These are phyloP conservation scores for Microbotryum lychnidis-dioicae DNA, from an alignment of 1,284 basidiomycete species.

Conservation along the genomic window DNA sequence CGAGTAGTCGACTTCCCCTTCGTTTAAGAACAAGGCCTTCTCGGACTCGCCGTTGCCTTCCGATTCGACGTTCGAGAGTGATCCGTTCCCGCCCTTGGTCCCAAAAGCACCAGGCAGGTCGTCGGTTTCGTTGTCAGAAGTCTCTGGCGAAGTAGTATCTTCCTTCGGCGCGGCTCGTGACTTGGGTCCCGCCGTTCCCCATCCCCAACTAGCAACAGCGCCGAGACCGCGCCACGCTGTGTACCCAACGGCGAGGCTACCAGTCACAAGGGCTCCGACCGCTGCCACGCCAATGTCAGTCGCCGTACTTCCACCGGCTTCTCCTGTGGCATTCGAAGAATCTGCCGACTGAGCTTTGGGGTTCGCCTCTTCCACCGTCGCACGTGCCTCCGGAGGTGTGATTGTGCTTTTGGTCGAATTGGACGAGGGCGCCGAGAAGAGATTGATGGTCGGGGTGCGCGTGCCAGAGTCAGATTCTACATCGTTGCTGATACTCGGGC, in stretches of 20 bases:
- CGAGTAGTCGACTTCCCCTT: too few species aligned
- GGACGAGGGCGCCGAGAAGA: too few species aligned
- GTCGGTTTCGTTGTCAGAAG: too few species aligned
- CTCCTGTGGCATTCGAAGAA: not conserved
- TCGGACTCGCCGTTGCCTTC: not conserved
- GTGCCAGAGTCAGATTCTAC: too few species aligned
- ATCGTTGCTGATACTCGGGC: too few species aligned
- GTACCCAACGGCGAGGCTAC: constrained; percentile 18
- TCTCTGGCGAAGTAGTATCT: too few species aligned
- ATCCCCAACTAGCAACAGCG: not conserved
- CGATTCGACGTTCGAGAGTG: not conserved
- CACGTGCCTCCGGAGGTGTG: not conserved
- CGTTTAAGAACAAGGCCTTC: not conserved
- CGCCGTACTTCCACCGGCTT: not conserved
- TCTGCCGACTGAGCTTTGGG: not conserved
- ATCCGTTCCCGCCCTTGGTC: not conserved
- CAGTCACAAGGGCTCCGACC: constrained; percentile 16
- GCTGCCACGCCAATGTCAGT: constrained; percentile 13
- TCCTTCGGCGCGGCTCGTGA: too few species aligned
- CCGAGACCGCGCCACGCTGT: constrained; percentile 11
- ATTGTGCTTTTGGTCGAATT: too few species aligned
- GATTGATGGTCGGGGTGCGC: too few species aligned
- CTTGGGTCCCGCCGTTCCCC: not conserved
- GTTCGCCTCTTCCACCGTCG: not conserved
- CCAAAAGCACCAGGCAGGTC: too few species aligned